phyloP scores from a whole-genome alignment of 345 rosid species.

The Trapa bicornis region DNA sequence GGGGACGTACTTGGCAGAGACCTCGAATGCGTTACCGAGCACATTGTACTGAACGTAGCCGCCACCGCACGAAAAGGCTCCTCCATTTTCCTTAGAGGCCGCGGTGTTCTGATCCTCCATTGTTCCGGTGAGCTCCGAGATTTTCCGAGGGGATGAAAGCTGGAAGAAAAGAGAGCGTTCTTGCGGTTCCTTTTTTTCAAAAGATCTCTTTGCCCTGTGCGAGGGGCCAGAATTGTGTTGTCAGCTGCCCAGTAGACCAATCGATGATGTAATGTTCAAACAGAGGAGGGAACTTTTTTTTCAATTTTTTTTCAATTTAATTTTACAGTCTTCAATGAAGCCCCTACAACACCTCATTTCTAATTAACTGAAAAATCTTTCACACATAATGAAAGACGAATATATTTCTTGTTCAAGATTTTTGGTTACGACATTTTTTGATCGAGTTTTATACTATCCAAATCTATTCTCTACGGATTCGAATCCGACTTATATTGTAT shows the following conservation, averaged over 20 bases:
- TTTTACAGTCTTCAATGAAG: no score
- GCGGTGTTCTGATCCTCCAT: conserved; percentile 9
- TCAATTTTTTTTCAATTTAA: neutral
- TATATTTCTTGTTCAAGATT: no score
- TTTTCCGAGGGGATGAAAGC: neutral
- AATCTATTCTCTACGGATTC: no score
- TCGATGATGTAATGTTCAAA: neutral
- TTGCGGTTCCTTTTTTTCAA: neutral
- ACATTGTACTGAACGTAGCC: conserved; percentile 51
- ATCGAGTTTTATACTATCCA: no score
- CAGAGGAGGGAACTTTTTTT: neutral
- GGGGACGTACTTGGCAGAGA: conserved; percentile 69
- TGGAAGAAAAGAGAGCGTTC: neutral
- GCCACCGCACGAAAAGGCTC: conserved; percentile 17
- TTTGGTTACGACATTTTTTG: no score
- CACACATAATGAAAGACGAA: no score
- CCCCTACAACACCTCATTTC: no score
- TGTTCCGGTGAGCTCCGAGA: neutral
- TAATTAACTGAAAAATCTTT: no score
- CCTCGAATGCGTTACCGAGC: conserved; percentile 52
- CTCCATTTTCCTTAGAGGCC: conserved; percentile 1
- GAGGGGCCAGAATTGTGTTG: no score
- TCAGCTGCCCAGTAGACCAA: no score
- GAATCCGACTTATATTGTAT: no score
- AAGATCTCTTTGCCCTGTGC: neutral